Evolutionary conservation across 1,284 basidiomycete genomes (phyloP), one percentile per base, ranked within the genome.

Genomic region (Grifola frondosa): DNA sequence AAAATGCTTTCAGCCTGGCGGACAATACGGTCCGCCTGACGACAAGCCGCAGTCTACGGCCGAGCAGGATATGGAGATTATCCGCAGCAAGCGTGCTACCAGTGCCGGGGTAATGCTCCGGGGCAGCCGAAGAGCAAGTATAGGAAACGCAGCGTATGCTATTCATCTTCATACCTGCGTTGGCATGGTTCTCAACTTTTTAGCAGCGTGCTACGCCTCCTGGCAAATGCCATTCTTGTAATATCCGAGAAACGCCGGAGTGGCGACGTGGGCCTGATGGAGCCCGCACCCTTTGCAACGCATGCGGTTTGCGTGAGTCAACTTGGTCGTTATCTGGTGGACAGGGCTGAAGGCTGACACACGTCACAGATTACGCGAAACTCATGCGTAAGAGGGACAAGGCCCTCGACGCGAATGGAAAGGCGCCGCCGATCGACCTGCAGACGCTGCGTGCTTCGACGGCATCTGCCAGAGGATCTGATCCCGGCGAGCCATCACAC

Each of bases 191-290:
- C 56, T 21, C 36, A 48, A 34, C 17, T 19, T 20, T 37, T 25
- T 37, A 42, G 24, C 67, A 89, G 87, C 79, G 87, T 49, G 85
- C 86, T 36, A 84, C 81, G 29, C 88, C 87, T 17, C 87, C 87
- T 10, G 86, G 86, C 8, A 86, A 88, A 59, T 90, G 87, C 56
- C 85, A 88, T 63, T 88, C 87, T 21, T 90, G 87, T 61, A 86
- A 87, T 64, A 89, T 87, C 44, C 74, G 82, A 45, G 88, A 90
- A 62, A 90, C 86, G 4, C 86, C 86, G n/a, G 86, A 90, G 61
- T 90, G 86, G 86, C 66, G 86, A 39, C 76, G 87, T 24, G 86
- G 86, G 16, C 86, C 86, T 5, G 87, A 89, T 57, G 86, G 86
- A 6, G 85, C 87, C 15, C 67, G 86, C 55, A 90, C 87, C 7